Conservation (phyloP, 306 rosid species). For the Senna tora region DNA sequence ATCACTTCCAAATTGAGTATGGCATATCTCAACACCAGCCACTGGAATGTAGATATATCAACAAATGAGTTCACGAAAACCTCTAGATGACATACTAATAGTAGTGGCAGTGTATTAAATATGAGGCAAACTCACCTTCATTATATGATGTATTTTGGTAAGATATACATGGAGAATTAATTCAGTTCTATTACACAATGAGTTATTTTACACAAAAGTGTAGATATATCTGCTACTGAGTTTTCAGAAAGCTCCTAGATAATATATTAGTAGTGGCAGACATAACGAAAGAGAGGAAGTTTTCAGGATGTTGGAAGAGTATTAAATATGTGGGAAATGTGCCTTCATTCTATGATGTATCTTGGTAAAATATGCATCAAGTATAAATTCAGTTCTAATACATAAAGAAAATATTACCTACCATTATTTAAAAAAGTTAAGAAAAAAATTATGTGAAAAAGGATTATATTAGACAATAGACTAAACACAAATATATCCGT, state of each 20-base stretch:
- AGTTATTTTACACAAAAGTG: constrained; percentile 55
- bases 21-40: constrained; percentile 85
- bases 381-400: constrained; percentile 11
- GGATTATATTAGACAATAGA: constrained; percentile 4
- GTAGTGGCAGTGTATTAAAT: constrained; percentile 25
- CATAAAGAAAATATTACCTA: background rate
- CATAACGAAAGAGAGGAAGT: constrained; percentile 12
- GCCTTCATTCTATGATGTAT: constrained; percentile 1
- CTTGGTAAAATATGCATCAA: background rate
- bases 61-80: constrained; percentile 39
- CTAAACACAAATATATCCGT: background rate
- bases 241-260: constrained; percentile 30
- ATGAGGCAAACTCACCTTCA: constrained; percentile 24
- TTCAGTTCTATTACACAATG: constrained; percentile 8
- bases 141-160: background rate
- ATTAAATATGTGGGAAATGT: background rate
- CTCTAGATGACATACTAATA: constrained; percentile 34
- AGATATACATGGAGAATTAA: background rate
- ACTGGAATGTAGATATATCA: constrained; percentile 61
- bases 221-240: constrained; percentile 37
- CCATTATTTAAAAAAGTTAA: background rate
- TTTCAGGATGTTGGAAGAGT: constrained; percentile 16
- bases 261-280: constrained; percentile 37
- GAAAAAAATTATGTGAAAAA: background rate
- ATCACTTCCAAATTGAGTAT: constrained; percentile 79